Evolutionary conservation across 2,329 filamentous ascomycete genomes (phyloP), one percentile per base, ranked within the genome.

Genomic region (Botrytis medusae): DNA sequence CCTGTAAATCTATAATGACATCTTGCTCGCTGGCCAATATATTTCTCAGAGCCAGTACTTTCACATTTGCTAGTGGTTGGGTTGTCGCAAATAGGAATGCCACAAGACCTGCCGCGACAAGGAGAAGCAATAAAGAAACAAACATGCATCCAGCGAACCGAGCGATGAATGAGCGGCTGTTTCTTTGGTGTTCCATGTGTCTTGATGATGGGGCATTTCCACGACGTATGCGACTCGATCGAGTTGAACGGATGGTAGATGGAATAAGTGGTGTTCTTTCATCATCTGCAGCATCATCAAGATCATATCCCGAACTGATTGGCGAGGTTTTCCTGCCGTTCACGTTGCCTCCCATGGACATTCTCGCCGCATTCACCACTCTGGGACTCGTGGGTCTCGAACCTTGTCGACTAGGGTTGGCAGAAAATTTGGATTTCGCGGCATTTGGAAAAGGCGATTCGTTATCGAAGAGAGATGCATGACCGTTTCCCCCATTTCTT

Each of bases 11-110:
- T 79, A 98, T 88, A 89, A 99, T 97, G 60, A 99, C 87, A 81
- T 98, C 95, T 81, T 97, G 93, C 82, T 97, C 93, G 78, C 93
- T 97, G 3, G 95, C 95, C 67, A 98, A 88, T 37, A 99, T 94
- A 77, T 97, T 97, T 78, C 92, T 90, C 77, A 99, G 94, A 76
- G 91, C 91, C 72, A 92, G 85, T 62, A 98, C 89, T 76, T 92
- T 86, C 74, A 98, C 92, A 76, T 93, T 90, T 40, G 89, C 88
- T 65, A 99, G 87, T 10, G 95, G 93, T 80, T 97, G 94, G 44
- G 95, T 97, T 32, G 95, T 95, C 63, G 94, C 93, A 82, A 98
- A 92, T 83, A 98, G 90, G 82, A 98, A 96, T 34, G 92, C 93
- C 54, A 96, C 91, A 16, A 93, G 92, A 60, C 93, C 93, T n/a